Evolutionary conservation across 1,284 basidiomycete species (phyloP).

Genomic region (Microbotryomycetes sp.): DNA sequence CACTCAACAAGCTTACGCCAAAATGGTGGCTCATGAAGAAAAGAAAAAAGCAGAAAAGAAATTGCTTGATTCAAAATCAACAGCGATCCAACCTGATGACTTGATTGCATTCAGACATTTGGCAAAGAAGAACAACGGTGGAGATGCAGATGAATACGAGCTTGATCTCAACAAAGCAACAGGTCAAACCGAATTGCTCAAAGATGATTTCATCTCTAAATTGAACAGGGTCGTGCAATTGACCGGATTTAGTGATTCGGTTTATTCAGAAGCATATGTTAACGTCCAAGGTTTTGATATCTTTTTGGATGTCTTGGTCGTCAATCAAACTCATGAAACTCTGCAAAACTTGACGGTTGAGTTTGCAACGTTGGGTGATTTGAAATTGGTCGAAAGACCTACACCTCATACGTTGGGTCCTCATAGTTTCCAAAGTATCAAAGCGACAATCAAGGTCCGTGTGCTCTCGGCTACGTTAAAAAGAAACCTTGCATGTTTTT

Average conservation of each 20-base stretch:
- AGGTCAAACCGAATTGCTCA: constrained; percentile 64
- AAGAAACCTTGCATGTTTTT: background rate
- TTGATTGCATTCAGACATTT: constrained; percentile 88
- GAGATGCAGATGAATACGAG: constrained; percentile 75
- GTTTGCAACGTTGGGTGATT: constrained; percentile 93
- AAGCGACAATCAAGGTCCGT: constrained; percentile 89
- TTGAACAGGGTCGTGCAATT: constrained; percentile 91
- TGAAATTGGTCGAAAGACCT: constrained; percentile 95
- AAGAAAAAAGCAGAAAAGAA: constrained; percentile 84
- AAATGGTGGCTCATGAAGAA: constrained; percentile 89
- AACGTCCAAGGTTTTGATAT: constrained; percentile 99
- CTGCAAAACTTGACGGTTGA: constrained; percentile 95
- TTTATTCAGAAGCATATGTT: constrained; percentile 97
- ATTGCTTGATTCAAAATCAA: constrained; percentile 65
- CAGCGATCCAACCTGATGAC: constrained; percentile 85
- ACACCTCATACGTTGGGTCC: constrained; percentile 88
- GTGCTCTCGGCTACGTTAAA: background rate
- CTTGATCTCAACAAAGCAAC: constrained; percentile 86
- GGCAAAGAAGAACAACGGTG: constrained; percentile 71
- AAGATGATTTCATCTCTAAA: constrained; percentile 95
- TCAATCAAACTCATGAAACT: constrained; percentile 93
- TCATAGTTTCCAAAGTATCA: constrained; percentile 96
- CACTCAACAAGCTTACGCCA: constrained; percentile 86
- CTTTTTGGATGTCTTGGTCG: constrained; percentile 86
- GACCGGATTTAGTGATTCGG: constrained; percentile 96